Evolutionary conservation across 225 moss, liverwort and hornwort species (phyloP), one percentile per base, ranked within the genome.

Genomic region (Sphagnum tenellum): DNA sequence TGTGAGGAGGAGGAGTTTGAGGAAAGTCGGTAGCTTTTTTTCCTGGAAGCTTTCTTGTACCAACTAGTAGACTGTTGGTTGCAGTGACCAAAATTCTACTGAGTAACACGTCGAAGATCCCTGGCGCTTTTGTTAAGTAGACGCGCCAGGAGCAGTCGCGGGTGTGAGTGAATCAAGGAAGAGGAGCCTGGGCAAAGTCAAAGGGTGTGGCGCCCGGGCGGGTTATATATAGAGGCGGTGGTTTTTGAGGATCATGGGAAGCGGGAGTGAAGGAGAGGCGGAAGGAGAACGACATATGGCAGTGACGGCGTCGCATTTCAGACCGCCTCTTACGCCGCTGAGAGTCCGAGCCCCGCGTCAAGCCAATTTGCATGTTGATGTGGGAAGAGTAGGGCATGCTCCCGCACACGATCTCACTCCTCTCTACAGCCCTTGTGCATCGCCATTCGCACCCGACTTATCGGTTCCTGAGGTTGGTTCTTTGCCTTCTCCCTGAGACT

Each of bases 381-480:
- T 85, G 62, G 81, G 75, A 47, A 75, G 81, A 7, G 67, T 81
- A 10, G 67, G 66, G 57, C 78, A 68, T 52, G 66, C 69, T 6
- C 78, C 81, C 10, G 81, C 81, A 11, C 62, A 62, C 44, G 78
- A 81, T 68, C 29, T 29, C 29, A 78, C 71, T 61, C 65, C 49
- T 3, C 60, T 78, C 59, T 81, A 85, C 12, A 81, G 78, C 44
- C 84, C 81, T 44, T 48, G 78, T 61, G 78, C 78, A 9, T 75
- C 84, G 47, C 76, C 84, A 0, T 85, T 85, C 65, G 62, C 78
- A 4, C 84, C 81, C n/a, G 76, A 85, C 70, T 64, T 81, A 5
- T 64, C 78, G 49, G 76, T 67, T 6, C 13, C 59, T 4, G 81
- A 85, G 81, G 84, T 80, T 12, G 57, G 49, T 57, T 45, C 7